Conservation (phyloP, 495 filamentous ascomycete genomes). For the Letharia columbiana region DNA sequence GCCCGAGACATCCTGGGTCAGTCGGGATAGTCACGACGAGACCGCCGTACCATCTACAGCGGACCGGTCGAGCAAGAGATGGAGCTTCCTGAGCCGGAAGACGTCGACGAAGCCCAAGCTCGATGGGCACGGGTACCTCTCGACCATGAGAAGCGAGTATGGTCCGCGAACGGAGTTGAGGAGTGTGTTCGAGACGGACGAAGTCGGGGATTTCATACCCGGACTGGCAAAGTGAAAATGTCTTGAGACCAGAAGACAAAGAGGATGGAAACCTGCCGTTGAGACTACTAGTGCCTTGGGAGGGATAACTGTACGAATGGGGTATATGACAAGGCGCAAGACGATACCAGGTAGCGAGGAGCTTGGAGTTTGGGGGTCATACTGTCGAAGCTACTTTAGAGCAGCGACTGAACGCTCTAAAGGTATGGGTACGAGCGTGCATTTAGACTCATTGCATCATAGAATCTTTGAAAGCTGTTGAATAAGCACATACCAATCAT, state of each 20-base stretch:
- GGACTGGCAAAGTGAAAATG: conserved; percentile 2
- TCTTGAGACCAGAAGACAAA: background rate
- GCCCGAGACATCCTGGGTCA: conserved; percentile 1
- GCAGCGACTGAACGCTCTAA: background rate
- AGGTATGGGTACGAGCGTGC: background rate
- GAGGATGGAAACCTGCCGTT: background rate
- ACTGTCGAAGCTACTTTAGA: background rate
- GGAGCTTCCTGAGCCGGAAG: conserved; percentile 16
- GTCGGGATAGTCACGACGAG: conserved; percentile 14
- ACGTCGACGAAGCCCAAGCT: background rate
- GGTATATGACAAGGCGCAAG: background rate
- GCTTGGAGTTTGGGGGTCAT: background rate
- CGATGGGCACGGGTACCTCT: background rate
- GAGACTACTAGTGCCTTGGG: no score
- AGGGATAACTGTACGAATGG: background rate
- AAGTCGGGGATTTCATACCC: background rate
- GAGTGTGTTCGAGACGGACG: background rate
- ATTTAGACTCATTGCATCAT: background rate
- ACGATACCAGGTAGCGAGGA: background rate
- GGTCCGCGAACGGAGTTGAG: conserved; percentile 8
- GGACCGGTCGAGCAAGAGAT: conserved; percentile 12
- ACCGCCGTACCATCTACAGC: conserved; percentile 12
- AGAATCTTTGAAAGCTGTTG: background rate
- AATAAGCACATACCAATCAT: background rate
- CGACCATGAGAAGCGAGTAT: background rate